A percentile compares a stretch with the other conserved stretches of the same genome.
Evolutionary conservation across 2,329 filamentous ascomycete species (phyloP).

Genomic region (Monosporascus ibericus): DNA sequence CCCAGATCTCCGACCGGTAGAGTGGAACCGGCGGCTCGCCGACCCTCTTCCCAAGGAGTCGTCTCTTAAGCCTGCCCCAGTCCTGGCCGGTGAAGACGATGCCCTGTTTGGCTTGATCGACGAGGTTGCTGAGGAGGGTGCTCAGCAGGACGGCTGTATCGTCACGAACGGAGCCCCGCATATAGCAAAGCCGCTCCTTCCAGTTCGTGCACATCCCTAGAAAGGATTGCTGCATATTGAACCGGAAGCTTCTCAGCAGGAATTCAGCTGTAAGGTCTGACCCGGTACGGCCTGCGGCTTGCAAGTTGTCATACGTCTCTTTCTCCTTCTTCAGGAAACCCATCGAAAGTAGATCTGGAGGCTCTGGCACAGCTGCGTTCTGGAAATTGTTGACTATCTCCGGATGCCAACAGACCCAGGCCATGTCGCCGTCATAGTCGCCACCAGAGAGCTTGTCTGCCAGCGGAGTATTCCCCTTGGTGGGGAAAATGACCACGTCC

Average conservation of each 20-base stretch:
- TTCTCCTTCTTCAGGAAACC: conserved; percentile 46
- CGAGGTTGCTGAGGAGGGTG: conserved; percentile 44
- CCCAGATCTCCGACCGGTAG: conserved; percentile 36
- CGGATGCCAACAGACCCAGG: conserved; percentile 72
- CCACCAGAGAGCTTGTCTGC: conserved; percentile 70
- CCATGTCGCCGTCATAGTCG: conserved; percentile 75
- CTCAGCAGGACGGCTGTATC: conserved; percentile 42
- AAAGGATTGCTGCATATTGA: conserved; percentile 49
- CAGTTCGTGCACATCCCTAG: conserved; percentile 60
- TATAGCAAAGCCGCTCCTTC: conserved; percentile 59
- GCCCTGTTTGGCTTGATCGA: conserved; percentile 54
- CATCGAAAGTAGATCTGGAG: conserved; percentile 37
- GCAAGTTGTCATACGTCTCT: conserved; percentile 41
- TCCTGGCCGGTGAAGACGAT: conserved; percentile 38
- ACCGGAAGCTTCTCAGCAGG: conserved; percentile 47
- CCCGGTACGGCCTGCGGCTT: conserved; percentile 1
- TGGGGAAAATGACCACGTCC: conserved; percentile 74
- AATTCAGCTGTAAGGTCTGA: conserved; percentile 35
- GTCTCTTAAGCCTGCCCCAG: conserved; percentile 32
- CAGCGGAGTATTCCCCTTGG: conserved; percentile 53
- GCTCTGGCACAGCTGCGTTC: conserved; percentile 47
- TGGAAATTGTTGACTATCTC: conserved; percentile 59
- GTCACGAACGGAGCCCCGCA: conserved; percentile 42
- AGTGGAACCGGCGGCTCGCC: conserved; percentile 28
- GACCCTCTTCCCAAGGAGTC: conserved; percentile 13